phyloP scores from a whole-genome alignment of 192 early-diverging fungal genomes.

The Backusella parvicylindrica region DNA sequence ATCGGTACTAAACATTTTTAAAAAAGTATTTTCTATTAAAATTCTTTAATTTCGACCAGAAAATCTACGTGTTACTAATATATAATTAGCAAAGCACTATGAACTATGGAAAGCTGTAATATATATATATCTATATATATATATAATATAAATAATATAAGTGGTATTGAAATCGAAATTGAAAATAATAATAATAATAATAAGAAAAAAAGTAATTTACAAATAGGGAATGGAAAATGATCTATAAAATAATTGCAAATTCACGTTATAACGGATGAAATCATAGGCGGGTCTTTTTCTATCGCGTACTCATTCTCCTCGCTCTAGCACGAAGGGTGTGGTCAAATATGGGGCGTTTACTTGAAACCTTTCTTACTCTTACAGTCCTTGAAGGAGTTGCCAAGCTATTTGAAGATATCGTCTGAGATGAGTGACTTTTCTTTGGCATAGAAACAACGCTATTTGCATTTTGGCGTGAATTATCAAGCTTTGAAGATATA shows the following conservation, averaged over 20 bases:
- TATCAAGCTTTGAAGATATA: not conserved
- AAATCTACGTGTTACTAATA: no score
- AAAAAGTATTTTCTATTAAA: no score
- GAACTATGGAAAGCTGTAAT: no score
- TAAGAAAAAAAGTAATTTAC: not conserved
- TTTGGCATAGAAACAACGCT: not conserved
- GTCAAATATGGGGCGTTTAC: constrained; percentile 26
- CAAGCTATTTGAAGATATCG: not conserved
- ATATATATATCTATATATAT: not conserved
- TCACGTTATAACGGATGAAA: not conserved
- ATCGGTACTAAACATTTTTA: no score
- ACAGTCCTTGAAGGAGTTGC: not conserved
- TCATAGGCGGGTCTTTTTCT: not conserved
- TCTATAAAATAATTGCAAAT: not conserved
- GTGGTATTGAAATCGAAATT: not conserved
- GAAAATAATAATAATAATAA: no score
- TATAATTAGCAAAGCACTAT: no score
- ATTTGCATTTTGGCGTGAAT: not conserved
- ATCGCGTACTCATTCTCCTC: constrained; percentile 15
- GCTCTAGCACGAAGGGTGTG: constrained; percentile 3
- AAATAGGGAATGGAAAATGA: not conserved
- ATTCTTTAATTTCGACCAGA: no score
- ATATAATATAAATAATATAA: not conserved
- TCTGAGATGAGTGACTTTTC: not conserved
- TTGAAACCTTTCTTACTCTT: constrained; percentile 19